Conservation (phyloP, 169 alveolate genomes). For the Plasmodium reichenowi region DNA sequence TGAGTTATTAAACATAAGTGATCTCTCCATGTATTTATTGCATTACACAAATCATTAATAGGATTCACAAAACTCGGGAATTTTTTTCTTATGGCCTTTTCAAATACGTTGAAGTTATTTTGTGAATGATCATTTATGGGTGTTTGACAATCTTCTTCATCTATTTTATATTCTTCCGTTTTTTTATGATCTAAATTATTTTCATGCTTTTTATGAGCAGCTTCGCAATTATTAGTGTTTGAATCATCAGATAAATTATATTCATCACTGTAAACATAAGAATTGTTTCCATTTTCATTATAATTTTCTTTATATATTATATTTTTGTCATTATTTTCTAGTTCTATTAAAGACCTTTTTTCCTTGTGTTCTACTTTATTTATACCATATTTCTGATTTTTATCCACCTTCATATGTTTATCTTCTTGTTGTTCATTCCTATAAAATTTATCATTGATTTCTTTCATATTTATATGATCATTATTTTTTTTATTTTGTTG, state of each 20-base stretch:
- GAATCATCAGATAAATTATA: neutral
- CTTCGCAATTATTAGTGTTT: neutral
- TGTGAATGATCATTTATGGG: neutral
- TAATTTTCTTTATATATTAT: neutral
- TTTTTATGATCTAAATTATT: neutral
- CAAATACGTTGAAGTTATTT: constrained; percentile 66
- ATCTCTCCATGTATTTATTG: constrained; percentile 74
- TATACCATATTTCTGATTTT: neutral
- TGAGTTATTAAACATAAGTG: constrained; percentile 57
- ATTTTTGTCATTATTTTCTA: constrained; percentile 16
- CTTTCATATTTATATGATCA: neutral
- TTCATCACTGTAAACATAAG: constrained; percentile 2
- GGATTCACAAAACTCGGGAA: constrained; percentile 73
- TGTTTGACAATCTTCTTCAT: neutral
- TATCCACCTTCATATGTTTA: neutral
- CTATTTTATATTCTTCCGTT: neutral
- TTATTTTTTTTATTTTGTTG: neutral
- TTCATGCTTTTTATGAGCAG: neutral
- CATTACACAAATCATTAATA: constrained; percentile 57
- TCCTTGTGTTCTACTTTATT: neutral
- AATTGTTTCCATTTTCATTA: neutral
- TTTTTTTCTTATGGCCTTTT: constrained; percentile 62
- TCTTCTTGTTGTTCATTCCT: neutral
- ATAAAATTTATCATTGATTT: neutral
- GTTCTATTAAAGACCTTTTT: neutral